Base-by-base conservation (phyloP, 805 yeast genomes). In the Teunomyces kruisii region DNA sequence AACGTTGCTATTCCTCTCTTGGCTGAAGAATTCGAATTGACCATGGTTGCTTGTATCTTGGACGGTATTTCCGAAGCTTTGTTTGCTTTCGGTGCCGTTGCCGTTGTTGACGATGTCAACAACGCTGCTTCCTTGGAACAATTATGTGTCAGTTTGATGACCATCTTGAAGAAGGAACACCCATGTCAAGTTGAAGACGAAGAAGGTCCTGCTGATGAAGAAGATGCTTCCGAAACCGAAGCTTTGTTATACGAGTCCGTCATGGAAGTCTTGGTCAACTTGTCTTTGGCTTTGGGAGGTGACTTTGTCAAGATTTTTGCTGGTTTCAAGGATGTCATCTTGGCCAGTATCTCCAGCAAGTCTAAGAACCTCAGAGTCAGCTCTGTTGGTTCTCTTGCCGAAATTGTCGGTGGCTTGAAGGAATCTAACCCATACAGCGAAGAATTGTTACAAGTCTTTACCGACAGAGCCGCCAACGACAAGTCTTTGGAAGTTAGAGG, bases 301-400 rank as follows among this genome's bases (percentile, higher is more conserved):
- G 95, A 88, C 58, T 94, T 94, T 63, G 72, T 68, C 55, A 81
- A 80, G 57, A 74, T 91, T 51, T 89, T 92, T 59, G 75, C 72
- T 29, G 76, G 86, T 26, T 87, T 85, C 78, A 83, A 84, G 67
- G 84, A 80, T 51, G 72, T 78, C 44, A 73, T 91, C 43, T 65
- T 79, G 47, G 59, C 75, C 44, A 79, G 80, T 61, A 79, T 79
- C 55, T 74, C 74, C 51, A 79, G 84, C 47, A 81, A 82, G 65
- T 80, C 85, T 42, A 69, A 67, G 56, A 79, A 78, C 64, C 74
- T 78, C 54, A 82, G 97, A 64, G 86, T 87, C 27, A 77, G 86
- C 44, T 84, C 95, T 38, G 80, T 88, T 51, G 98, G 98, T 51
- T 87, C 94, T 33, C 74, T 89, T 51, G 97, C 98, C 39, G 99